Evolutionary conservation across 1,139 yeast species (phyloP), one percentile per base, ranked within the genome.

Genomic region (Debaryomyces sp.): DNA sequence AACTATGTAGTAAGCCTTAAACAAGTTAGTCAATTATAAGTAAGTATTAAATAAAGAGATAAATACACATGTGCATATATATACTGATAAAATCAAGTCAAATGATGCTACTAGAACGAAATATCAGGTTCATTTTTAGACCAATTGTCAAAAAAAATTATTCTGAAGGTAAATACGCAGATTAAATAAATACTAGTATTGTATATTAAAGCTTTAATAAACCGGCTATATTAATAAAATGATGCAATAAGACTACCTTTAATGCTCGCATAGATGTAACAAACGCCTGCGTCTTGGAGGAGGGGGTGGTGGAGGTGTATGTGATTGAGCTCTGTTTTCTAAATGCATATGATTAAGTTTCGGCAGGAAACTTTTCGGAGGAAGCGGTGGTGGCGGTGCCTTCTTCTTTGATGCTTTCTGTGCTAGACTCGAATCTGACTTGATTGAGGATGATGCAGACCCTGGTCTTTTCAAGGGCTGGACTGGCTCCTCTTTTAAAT

Each of bases 351-450:
- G 30, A n/a, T 15, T 33, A 22, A 23, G 21, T 22, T 22, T 15
- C 5, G 43, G 40, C 13, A 21, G 32, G 22, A 34, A 34, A 41
- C 53, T 48, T 33, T 64, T 57, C 13, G 63, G 63, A 15, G 64
- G 67, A 2, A 71, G 68, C 5, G 78, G 78, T 1, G 80, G 79
- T 1, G 78, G 77, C 1, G 79, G 79, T 1, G 79, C 72, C 46
- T 60, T 65, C 50, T 71, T 73, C 41, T 56, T 66, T 47, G 60
- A 52, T 6, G 75, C 75, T 49, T 39, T 44, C 5, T 30, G 36
- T 5, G 43, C 29, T 22, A 41, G 22, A 23, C 43, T 41, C 8
- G 47, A 43, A 6, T 30, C 38, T 23, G 45, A 47, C 17, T 43
- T 43, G 5, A 37, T 36, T 2, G 50, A 47, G n/a, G 45, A 45